Conservation (phyloP, 805 yeast genomes). For the Yamadazyma takamatsuzukensis region DNA sequence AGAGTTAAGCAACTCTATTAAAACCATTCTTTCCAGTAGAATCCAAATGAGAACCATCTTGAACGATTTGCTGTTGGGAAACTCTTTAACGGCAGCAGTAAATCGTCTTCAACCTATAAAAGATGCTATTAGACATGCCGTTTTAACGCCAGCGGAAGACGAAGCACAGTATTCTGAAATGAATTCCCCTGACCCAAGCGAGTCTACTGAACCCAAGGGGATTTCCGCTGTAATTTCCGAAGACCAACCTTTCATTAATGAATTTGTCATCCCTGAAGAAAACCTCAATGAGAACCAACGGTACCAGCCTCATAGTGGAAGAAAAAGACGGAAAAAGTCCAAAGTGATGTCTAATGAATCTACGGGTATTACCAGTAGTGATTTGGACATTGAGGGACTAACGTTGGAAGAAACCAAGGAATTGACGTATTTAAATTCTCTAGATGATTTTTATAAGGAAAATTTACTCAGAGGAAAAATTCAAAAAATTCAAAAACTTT, state of each 20-base stretch:
- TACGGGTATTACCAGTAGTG: slow-evolving; percentile 17
- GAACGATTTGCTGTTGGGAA: slow-evolving; percentile 42
- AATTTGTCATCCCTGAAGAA: slow-evolving; percentile 47
- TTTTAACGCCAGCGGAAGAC: slow-evolving; percentile 51
- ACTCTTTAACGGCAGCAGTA: slow-evolving; percentile 48
- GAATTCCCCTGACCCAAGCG: not conserved
- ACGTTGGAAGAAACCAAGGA: slow-evolving; percentile 30
- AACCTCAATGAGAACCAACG: slow-evolving; percentile 15
- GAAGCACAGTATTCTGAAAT: slow-evolving; percentile 12
- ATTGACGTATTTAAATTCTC: slow-evolving; percentile 32
- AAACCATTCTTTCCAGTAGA: slow-evolving; percentile 37
- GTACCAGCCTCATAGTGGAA: slow-evolving; percentile 10
- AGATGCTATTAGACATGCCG: slow-evolving; percentile 43
- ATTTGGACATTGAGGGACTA: slow-evolving; percentile 35
- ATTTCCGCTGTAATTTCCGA: slow-evolving; percentile 46
- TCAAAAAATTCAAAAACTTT: slow-evolving; percentile 40
- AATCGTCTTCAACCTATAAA: slow-evolving; percentile 48
- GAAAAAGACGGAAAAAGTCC: slow-evolving; percentile 10
- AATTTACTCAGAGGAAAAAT: slow-evolving; percentile 46
- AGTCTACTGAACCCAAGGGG: slow-evolving; percentile 51
- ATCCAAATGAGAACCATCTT: slow-evolving; percentile 41
- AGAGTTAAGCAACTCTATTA: slow-evolving; percentile 14
- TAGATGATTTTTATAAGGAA: slow-evolving; percentile 36
- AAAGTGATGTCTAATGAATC: slow-evolving; percentile 2
- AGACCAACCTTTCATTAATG: slow-evolving; percentile 45